phyloP scores from a whole-genome alignment of 768 basidiomycete species.

The Lentinula sp. region DNA sequence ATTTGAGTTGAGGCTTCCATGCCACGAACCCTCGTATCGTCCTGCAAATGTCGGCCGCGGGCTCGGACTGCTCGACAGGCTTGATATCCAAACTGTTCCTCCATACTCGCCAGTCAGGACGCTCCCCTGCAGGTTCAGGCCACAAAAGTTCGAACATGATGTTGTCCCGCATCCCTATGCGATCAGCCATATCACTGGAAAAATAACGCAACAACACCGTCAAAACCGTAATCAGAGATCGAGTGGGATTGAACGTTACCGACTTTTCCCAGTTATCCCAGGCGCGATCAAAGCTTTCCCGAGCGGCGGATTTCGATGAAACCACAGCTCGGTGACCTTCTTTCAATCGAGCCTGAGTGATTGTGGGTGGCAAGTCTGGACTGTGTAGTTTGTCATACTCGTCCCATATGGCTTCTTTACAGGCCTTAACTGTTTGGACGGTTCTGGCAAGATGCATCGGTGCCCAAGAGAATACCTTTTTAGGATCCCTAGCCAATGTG shows the following conservation, averaged over 20 bases:
- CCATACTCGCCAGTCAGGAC: constrained; percentile 51
- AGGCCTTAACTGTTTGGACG: constrained; percentile 50
- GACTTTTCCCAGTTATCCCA: constrained; percentile 72
- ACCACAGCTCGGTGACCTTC: constrained; percentile 13
- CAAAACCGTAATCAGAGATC: neutral
- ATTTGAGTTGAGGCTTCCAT: constrained; percentile 26
- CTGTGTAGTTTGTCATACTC: constrained; percentile 52
- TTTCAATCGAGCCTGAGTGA: constrained; percentile 25
- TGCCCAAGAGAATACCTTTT: constrained; percentile 36
- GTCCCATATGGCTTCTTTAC: constrained; percentile 65
- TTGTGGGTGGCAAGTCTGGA: constrained; percentile 29
- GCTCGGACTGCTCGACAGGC: neutral
- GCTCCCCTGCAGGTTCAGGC: constrained; percentile 41
- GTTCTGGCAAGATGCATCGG: constrained; percentile 62
- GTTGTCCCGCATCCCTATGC: constrained; percentile 52
- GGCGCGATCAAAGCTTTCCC: constrained; percentile 58
- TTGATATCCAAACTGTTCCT: constrained; percentile 30
- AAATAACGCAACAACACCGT: constrained; percentile 7
- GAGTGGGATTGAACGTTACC: constrained; percentile 16
- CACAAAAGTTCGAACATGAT: constrained; percentile 44
- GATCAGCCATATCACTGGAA: constrained; percentile 69
- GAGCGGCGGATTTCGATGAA: constrained; percentile 23
- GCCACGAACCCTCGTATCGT: constrained; percentile 53
- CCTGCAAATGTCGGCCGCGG: constrained; percentile 29
- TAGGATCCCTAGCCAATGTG: constrained; percentile 15